phyloP scores from a whole-genome alignment of 805 yeast genomes.

The Saturnispora zaruensis region DNA sequence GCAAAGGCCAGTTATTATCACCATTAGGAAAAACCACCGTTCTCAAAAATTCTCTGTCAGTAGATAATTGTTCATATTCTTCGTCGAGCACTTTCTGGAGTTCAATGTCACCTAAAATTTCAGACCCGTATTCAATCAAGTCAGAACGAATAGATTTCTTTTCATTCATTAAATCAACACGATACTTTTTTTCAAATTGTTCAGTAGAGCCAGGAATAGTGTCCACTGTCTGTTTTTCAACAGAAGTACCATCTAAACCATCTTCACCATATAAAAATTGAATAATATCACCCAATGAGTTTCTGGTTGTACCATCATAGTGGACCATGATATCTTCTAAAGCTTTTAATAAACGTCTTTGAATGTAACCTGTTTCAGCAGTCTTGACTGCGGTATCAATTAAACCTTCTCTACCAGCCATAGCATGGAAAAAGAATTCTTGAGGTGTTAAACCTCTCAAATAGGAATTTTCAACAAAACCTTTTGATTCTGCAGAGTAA shows the following conservation, averaged over 20 bases:
- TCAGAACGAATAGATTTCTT: conserved; percentile 54
- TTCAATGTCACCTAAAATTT: conserved; percentile 81
- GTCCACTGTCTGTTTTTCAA: conserved; percentile 92
- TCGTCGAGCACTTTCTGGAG: conserved; percentile 73
- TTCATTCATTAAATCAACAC: conserved; percentile 75
- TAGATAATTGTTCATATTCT: conserved; percentile 69
- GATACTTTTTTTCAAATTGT: conserved; percentile 74
- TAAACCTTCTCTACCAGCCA: conserved; percentile 99
- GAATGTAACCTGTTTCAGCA: conserved; percentile 97
- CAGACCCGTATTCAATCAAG: conserved; percentile 79
- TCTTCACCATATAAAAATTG: conserved; percentile 98
- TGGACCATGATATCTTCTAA: conserved; percentile 93
- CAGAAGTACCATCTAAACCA: conserved; percentile 97
- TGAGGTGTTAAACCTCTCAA: conserved; percentile 97
- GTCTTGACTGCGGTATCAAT: conserved; percentile 99
- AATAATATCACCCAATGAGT: conserved; percentile 91
- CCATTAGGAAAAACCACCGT: conserved; percentile 80
- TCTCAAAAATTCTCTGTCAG: conserved; percentile 76
- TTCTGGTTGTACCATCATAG: conserved; percentile 96
- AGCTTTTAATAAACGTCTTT: conserved; percentile 96
- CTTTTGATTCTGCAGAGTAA: conserved; percentile 96
- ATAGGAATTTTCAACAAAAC: conserved; percentile 95
- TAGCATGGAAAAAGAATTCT: conserved; percentile 97
- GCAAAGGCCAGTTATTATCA: conserved; percentile 95
- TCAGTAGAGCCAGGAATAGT: conserved; percentile 89